Percentiles rank a stretch among this genome's conserved stretches.
Conservation (phyloP, 176 grass and related monocot genomes). For the Ananas comosus region DNA sequence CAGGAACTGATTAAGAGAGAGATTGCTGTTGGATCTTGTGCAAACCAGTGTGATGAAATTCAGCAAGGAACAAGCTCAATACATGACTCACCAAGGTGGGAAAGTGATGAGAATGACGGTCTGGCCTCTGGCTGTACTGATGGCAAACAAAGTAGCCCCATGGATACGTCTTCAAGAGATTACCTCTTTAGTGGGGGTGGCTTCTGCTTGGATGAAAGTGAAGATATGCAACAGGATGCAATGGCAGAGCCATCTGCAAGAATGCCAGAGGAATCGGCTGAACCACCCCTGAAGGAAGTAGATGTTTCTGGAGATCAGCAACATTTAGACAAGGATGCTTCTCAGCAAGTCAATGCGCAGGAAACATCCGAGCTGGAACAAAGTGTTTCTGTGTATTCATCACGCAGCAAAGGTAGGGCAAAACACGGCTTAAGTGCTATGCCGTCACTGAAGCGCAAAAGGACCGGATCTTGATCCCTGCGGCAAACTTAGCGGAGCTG, state of each 20-base stretch:
- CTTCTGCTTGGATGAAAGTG: slow-evolving; percentile 42
- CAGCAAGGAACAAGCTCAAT: neutral
- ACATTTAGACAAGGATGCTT: neutral
- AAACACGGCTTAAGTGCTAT: slow-evolving; percentile 1
- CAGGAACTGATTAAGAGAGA: slow-evolving; percentile 20
- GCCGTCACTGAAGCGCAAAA: neutral
- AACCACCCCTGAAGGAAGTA: neutral
- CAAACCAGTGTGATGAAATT: slow-evolving; percentile 19
- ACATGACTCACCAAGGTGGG: neutral
- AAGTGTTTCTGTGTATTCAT: neutral
- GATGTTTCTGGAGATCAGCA: neutral
- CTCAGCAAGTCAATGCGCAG: neutral
- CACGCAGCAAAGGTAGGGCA: neutral
- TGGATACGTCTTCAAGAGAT: slow-evolving; percentile 20
- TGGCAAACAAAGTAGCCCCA: neutral
- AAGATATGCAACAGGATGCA: slow-evolving; percentile 26
- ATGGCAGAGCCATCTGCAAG: neutral
- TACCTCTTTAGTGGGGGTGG: slow-evolving; percentile 62
- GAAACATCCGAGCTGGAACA: neutral
- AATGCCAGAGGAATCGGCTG: neutral
- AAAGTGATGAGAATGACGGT: slow-evolving; percentile 15
- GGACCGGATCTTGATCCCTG: neutral
- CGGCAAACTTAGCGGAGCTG: neutral
- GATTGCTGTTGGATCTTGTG: slow-evolving; percentile 16
- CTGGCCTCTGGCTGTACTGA: slow-evolving; percentile 14